A percentile compares a stretch with the other conserved stretches of the same genome.
phyloP scores from a whole-genome alignment of 2,329 filamentous ascomycete genomes.

The Colletotrichum eleusines region DNA sequence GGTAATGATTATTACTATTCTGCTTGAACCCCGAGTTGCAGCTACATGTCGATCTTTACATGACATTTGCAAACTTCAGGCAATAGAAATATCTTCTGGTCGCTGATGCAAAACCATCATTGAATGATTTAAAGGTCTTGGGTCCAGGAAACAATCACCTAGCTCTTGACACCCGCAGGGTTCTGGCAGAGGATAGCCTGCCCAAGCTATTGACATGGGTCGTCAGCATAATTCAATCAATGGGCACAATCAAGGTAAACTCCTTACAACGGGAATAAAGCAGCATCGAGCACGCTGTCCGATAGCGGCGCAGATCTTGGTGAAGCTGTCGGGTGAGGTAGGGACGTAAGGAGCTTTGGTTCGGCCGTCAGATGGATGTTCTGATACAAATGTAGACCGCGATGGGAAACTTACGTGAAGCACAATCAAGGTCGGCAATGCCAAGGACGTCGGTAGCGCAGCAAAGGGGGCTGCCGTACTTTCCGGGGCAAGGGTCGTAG shows the following conservation, averaged over 20 bases:
- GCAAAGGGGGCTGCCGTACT: constrained; percentile 64
- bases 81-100: not conserved
- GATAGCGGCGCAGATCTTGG: constrained; percentile 58
- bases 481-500: constrained; percentile 56
- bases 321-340: constrained; percentile 56
- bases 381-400: fast-evolving
- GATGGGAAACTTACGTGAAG: constrained; percentile 46
- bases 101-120: not conserved
- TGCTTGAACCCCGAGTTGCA: too few species aligned
- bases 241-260: not conserved
- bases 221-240: not conserved
- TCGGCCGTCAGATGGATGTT: not conserved
- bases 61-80: not conserved
- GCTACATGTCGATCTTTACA: not conserved
- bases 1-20: not conserved
- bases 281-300: constrained; percentile 71
- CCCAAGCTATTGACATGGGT: constrained; percentile 42
- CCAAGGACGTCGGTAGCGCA: constrained; percentile 72
- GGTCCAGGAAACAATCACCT: not conserved
- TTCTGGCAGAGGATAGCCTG: constrained; percentile 51
- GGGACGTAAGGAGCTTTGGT: constrained; percentile 47
- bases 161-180: not conserved
- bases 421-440: constrained; percentile 68
- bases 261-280: constrained; percentile 59
- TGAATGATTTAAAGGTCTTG: not conserved